Percentiles rank a stretch among this genome's conserved stretches.
phyloP scores from a whole-genome alignment of 768 basidiomycete genomes.

The Lyophyllum decastes region DNA sequence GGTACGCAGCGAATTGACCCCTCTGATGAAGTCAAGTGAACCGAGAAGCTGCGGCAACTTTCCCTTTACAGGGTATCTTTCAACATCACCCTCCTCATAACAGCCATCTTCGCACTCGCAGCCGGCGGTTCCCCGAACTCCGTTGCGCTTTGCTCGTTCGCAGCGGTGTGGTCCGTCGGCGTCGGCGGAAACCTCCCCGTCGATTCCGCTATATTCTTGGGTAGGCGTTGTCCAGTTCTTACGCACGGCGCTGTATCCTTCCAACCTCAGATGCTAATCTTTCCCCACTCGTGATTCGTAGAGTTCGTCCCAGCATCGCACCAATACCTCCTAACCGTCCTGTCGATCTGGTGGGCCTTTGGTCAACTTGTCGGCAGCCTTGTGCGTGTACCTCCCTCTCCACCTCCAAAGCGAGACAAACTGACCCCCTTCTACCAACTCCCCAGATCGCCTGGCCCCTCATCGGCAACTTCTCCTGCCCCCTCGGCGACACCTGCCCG shows the following conservation, averaged over 20 bases:
- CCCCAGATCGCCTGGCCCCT: slow-evolving; percentile 75
- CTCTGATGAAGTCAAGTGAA: no score
- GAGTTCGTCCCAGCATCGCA: slow-evolving; percentile 73
- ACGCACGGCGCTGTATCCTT: no score
- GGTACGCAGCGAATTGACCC: slow-evolving; percentile 36
- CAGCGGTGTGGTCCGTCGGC: slow-evolving; percentile 63
- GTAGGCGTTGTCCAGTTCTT: slow-evolving; percentile 32
- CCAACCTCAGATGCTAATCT: not conserved
- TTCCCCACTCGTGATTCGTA: slow-evolving; percentile 27
- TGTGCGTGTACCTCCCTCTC: slow-evolving; percentile 16
- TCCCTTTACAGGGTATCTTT: slow-evolving; percentile 54
- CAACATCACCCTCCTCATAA: slow-evolving; percentile 70
- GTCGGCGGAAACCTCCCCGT: slow-evolving; percentile 72
- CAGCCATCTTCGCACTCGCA: slow-evolving; percentile 64
- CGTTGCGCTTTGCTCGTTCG: slow-evolving; percentile 49
- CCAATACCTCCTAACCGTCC: slow-evolving; percentile 73
- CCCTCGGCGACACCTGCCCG: slow-evolving; percentile 37
- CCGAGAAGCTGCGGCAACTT: no score
- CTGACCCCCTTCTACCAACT: no score
- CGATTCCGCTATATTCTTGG: slow-evolving; percentile 76
- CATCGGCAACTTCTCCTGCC: slow-evolving; percentile 68
- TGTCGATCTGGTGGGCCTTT: slow-evolving; percentile 82
- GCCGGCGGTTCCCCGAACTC: slow-evolving; percentile 62
- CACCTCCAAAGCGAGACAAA: no score
- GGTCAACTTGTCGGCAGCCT: slow-evolving; percentile 65